These are phyloP conservation scores for Xylaria flabelliformis DNA, from an alignment of 495 filamentous ascomycete genomes.

Conservation along the genomic window DNA sequence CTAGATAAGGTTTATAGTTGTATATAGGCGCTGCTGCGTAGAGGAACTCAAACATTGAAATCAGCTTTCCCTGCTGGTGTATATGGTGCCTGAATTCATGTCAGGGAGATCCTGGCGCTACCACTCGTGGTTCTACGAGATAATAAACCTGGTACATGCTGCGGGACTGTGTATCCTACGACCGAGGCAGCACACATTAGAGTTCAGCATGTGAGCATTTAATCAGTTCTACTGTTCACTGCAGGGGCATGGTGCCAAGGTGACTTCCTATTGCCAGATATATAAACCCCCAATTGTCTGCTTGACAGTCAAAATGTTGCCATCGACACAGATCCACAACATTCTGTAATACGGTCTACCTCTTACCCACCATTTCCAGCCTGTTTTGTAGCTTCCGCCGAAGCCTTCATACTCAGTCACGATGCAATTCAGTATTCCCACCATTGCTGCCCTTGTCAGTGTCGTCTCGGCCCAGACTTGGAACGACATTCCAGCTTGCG, in stretches of 20 bases:
- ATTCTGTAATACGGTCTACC: not conserved
- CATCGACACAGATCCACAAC: constrained; percentile 11
- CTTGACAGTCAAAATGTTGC: not conserved
- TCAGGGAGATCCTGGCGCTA: not conserved
- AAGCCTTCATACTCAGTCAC: not conserved
- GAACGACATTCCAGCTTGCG: constrained; percentile 22
- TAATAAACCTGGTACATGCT: not conserved
- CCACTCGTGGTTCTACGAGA: not conserved
- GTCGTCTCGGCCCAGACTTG: constrained; percentile 18
- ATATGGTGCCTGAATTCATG: not conserved
- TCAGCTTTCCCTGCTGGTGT: not conserved
- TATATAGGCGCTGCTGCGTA: not conserved
- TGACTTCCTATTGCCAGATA: not conserved
- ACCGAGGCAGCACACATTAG: not conserved
- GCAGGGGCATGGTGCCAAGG: not conserved
- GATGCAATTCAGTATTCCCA: constrained; percentile 16
- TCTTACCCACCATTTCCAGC: not conserved
- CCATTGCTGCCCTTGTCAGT: constrained; percentile 9
- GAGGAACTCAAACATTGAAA: not conserved
- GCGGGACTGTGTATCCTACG: not conserved
- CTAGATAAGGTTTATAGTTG: not conserved
- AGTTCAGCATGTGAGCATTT: constrained; percentile 1
- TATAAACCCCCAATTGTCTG: constrained; percentile 16
- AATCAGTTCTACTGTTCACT: not conserved
- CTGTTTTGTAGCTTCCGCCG: not conserved